Percentiles rank a stretch among this genome's conserved stretches.
These are phyloP conservation scores for Neckera pumila DNA, from an alignment of 225 moss, liverwort and hornwort species.

Conservation along the genomic window DNA sequence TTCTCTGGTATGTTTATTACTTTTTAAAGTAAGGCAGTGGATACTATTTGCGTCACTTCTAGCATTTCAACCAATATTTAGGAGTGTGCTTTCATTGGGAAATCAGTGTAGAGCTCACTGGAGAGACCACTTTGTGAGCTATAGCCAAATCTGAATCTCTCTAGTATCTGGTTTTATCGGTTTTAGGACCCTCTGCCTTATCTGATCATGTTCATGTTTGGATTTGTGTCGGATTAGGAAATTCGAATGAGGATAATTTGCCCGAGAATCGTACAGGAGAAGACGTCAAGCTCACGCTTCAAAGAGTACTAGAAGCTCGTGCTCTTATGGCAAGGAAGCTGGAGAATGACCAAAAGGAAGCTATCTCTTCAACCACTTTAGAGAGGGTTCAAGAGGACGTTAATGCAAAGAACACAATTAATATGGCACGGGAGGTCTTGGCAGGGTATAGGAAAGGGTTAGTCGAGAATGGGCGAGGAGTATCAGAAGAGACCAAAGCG, in stretches of 20 bases:
- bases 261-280: slow-evolving; percentile 1
- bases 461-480: slow-evolving; percentile 5
- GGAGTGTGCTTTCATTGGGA: background rate
- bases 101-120: background rate
- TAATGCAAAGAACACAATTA: slow-evolving; percentile 10
- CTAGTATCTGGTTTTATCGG: background rate
- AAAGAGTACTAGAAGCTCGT: slow-evolving; percentile 43
- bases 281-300: slow-evolving; percentile 30
- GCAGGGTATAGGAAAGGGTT: slow-evolving; percentile 27
- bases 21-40: background rate
- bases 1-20: background rate
- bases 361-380: background rate
- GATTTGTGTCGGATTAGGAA: background rate
- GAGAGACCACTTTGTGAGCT: background rate
- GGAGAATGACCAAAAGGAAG: background rate
- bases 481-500: background rate
- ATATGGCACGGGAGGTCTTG: slow-evolving; percentile 37
- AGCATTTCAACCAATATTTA: background rate
- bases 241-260: background rate
- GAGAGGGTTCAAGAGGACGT: slow-evolving; percentile 8
- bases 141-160: background rate
- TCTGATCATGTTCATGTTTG: background rate
- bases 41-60: background rate
- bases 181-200: background rate
- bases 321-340: slow-evolving; percentile 24